Evolutionary conservation across 2,329 filamentous ascomycete genomes (phyloP).

Genomic region (Neophaeococcomyces aloes): DNA sequence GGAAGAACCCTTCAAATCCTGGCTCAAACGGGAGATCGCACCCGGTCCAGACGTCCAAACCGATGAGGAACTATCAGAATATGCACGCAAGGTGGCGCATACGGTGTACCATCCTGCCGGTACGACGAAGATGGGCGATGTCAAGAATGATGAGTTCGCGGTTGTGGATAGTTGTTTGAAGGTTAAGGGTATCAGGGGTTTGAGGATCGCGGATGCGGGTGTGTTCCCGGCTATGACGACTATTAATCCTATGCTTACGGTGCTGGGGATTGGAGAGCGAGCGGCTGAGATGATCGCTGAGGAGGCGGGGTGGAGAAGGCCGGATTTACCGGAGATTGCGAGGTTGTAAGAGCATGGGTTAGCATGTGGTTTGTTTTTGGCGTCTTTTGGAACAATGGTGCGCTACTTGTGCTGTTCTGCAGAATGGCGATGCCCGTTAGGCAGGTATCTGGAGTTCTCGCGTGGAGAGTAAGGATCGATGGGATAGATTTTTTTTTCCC

Average conservation of each 20-base stretch:
- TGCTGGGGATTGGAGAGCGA: conserved; percentile 71
- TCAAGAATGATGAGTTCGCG: conserved; percentile 55
- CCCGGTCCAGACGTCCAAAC: conserved; percentile 63
- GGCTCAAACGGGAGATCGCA: conserved; percentile 73
- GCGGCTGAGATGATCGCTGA: conserved; percentile 73
- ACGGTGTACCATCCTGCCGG: conserved; percentile 86
- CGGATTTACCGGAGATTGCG: conserved; percentile 35
- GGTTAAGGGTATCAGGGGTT: conserved; percentile 59
- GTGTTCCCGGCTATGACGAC: conserved; percentile 80
- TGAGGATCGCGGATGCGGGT: conserved; percentile 76
- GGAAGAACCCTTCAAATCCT: conserved; percentile 66
- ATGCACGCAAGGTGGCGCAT: conserved; percentile 69
- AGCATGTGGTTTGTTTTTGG: no score
- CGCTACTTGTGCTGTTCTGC: no score
- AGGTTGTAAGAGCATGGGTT: conserved; percentile 36
- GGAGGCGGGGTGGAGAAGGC: conserved; percentile 55
- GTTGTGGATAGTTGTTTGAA: conserved; percentile 70
- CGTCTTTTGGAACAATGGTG: no score
- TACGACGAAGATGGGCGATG: conserved; percentile 81
- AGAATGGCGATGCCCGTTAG: no score
- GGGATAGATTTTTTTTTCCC: no score
- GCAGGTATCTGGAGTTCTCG: no score
- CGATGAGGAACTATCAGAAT: conserved; percentile 72
- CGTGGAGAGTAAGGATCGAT: no score
- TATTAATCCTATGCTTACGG: conserved; percentile 86